A percentile compares a stretch with the other conserved stretches of the same genome.
Evolutionary conservation across 164 flowering plant genomes (phyloP).

Genomic region (Stephania yunnanensis): DNA sequence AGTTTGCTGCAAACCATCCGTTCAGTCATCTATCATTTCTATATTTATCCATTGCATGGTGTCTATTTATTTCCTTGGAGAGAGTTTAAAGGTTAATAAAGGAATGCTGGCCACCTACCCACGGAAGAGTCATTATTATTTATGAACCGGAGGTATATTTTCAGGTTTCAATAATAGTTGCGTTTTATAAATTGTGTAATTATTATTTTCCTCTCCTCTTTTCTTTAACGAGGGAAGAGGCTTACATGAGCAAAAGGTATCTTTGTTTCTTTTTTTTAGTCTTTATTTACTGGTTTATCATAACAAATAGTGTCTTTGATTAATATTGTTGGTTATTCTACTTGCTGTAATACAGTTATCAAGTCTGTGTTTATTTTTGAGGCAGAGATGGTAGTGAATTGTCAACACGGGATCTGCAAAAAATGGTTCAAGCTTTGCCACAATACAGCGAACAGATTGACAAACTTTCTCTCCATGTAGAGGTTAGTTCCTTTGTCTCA

Average conservation of each 20-base stretch:
- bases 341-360: conserved; percentile 2
- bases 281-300: background rate
- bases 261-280: background rate
- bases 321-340: background rate
- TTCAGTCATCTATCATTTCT: background rate
- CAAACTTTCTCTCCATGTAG: conserved; percentile 96
- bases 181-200: background rate
- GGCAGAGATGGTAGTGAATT: conserved; percentile 76
- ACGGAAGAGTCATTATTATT: too few relatives aligned
- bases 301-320: background rate
- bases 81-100: too few relatives aligned
- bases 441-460: conserved; percentile 95
- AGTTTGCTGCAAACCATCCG: too few relatives aligned
- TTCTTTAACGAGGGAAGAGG: background rate
- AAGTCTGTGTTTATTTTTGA: background rate
- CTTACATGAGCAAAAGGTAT: background rate
- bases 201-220: background rate
- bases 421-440: conserved; percentile 99
- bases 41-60: background rate
- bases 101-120: background rate
- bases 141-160: background rate
- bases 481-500: conserved; percentile 53
- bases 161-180: background rate
- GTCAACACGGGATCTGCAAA: conserved; percentile 91
- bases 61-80: background rate